Conservation (phyloP, 148 eudicot species). For the Camellia granthamiana region DNA sequence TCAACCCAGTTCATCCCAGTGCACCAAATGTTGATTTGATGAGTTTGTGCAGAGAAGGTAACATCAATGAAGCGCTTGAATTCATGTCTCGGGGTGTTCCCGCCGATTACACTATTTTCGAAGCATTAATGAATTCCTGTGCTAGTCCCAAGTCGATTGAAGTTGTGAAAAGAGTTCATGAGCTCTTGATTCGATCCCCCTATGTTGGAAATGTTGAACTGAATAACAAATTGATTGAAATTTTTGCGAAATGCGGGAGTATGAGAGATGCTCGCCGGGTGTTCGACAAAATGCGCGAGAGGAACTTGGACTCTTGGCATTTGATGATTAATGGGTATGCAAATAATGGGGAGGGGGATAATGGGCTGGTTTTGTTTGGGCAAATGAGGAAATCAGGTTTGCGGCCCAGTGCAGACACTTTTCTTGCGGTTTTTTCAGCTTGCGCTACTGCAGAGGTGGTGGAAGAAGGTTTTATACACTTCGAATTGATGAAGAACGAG, state of each 20-base stretch:
- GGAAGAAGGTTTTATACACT: constrained; percentile 29
- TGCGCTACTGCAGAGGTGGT: constrained; percentile 39
- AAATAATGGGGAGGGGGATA: constrained; percentile 26
- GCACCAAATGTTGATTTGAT: constrained; percentile 21
- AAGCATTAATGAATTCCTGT: constrained; percentile 27
- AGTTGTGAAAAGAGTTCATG: constrained; percentile 34
- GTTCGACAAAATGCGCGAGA: constrained; percentile 41
- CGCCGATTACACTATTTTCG: constrained; percentile 22
- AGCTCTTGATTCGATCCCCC: constrained; percentile 23
- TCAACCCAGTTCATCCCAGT: not conserved
- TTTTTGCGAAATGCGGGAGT: constrained; percentile 33
- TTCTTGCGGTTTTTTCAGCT: constrained; percentile 30
- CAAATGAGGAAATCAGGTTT: constrained; percentile 37
- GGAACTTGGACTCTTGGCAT: constrained; percentile 29
- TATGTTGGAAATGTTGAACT: constrained; percentile 26
- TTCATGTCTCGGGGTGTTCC: constrained; percentile 26
- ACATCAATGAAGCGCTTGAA: constrained; percentile 32
- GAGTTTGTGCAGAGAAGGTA: constrained; percentile 35
- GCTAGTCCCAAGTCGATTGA: constrained; percentile 18
- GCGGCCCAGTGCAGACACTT: constrained; percentile 35
- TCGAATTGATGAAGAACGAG: constrained; percentile 33
- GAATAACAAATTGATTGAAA: constrained; percentile 28
- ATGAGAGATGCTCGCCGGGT: constrained; percentile 37
- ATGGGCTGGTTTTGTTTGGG: constrained; percentile 38
- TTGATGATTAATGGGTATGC: constrained; percentile 44